A percentile compares a stretch with the other conserved stretches of the same genome.
phyloP scores from a whole-genome alignment of 805 yeast genomes.

The Candida nanaspora region DNA sequence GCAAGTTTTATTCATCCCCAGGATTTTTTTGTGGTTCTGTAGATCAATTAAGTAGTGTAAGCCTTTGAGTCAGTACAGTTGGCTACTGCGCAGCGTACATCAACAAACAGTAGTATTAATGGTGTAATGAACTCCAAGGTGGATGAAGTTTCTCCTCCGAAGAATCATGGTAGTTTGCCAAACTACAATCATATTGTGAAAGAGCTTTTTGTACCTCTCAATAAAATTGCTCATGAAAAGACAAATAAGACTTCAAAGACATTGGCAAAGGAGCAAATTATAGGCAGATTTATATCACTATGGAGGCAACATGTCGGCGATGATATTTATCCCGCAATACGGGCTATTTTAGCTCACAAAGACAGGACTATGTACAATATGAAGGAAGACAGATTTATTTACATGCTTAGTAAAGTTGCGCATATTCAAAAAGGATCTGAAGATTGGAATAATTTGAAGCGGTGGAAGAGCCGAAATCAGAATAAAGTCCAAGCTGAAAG shows the following conservation, averaged over 20 bases:
- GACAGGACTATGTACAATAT: conserved; percentile 51
- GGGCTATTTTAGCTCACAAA: conserved; percentile 53
- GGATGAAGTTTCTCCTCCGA: conserved; percentile 16
- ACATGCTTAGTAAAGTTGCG: conserved; percentile 40
- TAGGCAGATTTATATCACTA: conserved; percentile 33
- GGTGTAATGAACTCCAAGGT: no score
- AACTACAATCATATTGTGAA: conserved; percentile 32
- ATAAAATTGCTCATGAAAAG: conserved; percentile 22
- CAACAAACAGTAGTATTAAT: no score
- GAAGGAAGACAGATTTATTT: conserved; percentile 56
- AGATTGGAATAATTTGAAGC: conserved; percentile 43
- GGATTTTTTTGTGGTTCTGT: no score
- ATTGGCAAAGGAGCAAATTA: conserved; percentile 10
- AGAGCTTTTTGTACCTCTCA: conserved; percentile 35
- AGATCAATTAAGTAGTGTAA: no score
- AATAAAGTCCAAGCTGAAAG: conserved; percentile 29
- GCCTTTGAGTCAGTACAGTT: no score
- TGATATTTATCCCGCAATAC: conserved; percentile 61
- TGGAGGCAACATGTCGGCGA: conserved; percentile 53
- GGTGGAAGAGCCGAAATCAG: conserved; percentile 40
- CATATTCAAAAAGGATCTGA: conserved; percentile 53
- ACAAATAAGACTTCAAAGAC: conserved; percentile 6
- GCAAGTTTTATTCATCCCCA: no score
- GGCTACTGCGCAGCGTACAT: no score
- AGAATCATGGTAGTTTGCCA: conserved; percentile 34